Evolutionary conservation across 202 grass and related monocot genomes (phyloP).

Genomic region (Zizania palustris): DNA sequence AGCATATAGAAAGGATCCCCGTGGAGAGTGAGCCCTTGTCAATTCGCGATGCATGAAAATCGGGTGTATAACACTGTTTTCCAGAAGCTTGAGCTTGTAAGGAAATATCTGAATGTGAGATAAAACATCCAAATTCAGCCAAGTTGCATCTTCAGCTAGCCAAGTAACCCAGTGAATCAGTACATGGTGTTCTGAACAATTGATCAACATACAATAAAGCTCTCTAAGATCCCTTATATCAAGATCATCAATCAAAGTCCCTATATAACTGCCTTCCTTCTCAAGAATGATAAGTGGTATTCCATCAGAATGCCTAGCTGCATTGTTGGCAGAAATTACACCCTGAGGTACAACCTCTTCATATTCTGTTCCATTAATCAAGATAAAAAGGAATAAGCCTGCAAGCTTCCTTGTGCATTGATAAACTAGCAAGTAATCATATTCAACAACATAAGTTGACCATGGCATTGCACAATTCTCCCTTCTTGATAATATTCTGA

Average conservation of each 20-base stretch:
- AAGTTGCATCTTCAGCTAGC: no score
- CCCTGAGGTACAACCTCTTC: conserved; percentile 98
- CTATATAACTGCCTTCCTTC: conserved; percentile 95
- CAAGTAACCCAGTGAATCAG: no score
- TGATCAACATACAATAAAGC: conserved; percentile 95
- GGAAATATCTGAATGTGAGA: no score
- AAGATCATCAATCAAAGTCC: conserved; percentile 99
- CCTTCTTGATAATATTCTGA: conserved; percentile 84
- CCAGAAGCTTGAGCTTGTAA: no score
- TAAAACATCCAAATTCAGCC: no score
- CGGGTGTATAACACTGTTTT: no score
- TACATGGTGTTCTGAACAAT: no score
- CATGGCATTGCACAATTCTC: conserved; percentile 96
- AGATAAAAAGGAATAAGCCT: conserved; percentile 94
- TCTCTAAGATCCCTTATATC: conserved; percentile 97
- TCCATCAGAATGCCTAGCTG: conserved; percentile 88
- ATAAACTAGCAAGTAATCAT: conserved; percentile 90
- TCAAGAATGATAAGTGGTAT: conserved; percentile 90
- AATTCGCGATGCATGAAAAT: no score
- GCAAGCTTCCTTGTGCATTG: conserved; percentile 89
- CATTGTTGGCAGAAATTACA: conserved; percentile 92
- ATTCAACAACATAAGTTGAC: conserved; percentile 92
- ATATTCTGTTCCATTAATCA: conserved; percentile 98
- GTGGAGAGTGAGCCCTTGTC: no score
- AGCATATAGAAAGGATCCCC: no score